Percentiles rank a stretch among this genome's conserved stretches.
Conservation (phyloP, 495 filamentous ascomycete species). For the Tuber calosporum region DNA sequence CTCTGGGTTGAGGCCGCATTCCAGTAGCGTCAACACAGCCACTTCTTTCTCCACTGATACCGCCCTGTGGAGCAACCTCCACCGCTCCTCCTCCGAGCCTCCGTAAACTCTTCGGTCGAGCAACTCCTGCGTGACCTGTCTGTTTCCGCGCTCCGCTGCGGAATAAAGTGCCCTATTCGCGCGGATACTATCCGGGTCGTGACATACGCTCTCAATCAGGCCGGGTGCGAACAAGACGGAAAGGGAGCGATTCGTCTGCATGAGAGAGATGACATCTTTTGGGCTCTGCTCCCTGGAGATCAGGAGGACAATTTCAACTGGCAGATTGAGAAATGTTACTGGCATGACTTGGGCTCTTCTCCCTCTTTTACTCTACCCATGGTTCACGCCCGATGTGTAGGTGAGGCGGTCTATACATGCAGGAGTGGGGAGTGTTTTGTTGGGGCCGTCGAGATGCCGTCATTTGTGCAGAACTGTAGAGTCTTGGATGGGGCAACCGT, state of each 20-base stretch:
- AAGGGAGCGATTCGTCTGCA: conserved; percentile 28
- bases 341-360: conserved; percentile 8
- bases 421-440: neutral
- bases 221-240: conserved; percentile 23
- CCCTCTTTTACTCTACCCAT: neutral
- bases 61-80: conserved; percentile 16
- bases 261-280: conserved; percentile 22
- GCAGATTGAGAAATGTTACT: conserved; percentile 22
- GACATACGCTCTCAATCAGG: conserved; percentile 21
- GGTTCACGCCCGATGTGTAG: neutral
- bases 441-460: neutral
- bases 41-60: no score
- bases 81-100: conserved; percentile 6
- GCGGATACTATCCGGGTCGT: conserved; percentile 8
- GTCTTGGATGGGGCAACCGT: no score
- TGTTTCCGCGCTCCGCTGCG: conserved; percentile 19
- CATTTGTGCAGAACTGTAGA: neutral
- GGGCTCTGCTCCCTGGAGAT: conserved; percentile 18
- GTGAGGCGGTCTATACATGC: neutral
- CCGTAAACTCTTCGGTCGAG: conserved; percentile 25
- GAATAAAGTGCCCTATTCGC: conserved; percentile 18
- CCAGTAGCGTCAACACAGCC: conserved; percentile 13
- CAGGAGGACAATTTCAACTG: conserved; percentile 35
- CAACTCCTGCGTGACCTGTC: conserved; percentile 17
- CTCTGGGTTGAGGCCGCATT: conserved; percentile 15